Conservation (phyloP, 768 basidiomycete genomes). For the Mycena kentingensis region DNA sequence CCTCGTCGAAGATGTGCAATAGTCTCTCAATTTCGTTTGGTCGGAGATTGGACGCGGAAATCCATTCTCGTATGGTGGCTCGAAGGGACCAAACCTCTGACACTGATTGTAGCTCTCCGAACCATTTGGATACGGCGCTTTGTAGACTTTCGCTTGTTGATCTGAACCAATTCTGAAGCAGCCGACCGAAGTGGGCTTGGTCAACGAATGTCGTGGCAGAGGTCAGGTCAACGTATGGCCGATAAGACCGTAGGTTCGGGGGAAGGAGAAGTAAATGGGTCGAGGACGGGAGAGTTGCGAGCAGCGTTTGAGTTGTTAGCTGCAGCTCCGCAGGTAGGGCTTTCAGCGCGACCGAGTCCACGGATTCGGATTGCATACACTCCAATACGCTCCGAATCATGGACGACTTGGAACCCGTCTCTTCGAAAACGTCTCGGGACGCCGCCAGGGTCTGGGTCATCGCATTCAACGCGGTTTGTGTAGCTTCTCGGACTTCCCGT, state of each 20-base stretch:
- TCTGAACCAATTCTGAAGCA: slow-evolving; percentile 65
- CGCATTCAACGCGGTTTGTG: slow-evolving; percentile 52
- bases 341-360: slow-evolving; percentile 22
- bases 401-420: slow-evolving; percentile 37
- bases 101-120: slow-evolving; percentile 57
- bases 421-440: slow-evolving; percentile 59
- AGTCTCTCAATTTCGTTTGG: slow-evolving; percentile 49
- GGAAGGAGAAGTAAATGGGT: slow-evolving; percentile 82
- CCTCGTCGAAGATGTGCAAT: slow-evolving; percentile 49
- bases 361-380: slow-evolving; percentile 59
- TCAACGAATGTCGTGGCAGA: slow-evolving; percentile 58
- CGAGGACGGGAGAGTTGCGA: slow-evolving; percentile 77
- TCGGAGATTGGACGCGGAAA: slow-evolving; percentile 47
- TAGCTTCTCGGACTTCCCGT: slow-evolving; percentile 55
- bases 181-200: slow-evolving; percentile 43
- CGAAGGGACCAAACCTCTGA: slow-evolving; percentile 76
- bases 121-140: slow-evolving; percentile 53
- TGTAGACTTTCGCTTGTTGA: slow-evolving; percentile 50
- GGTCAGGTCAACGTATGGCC: slow-evolving; percentile 78
- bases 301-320: slow-evolving; percentile 66
- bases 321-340: slow-evolving; percentile 52
- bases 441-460: slow-evolving; percentile 61
- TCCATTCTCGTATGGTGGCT: slow-evolving; percentile 49
- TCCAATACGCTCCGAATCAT: slow-evolving; percentile 60
- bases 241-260: slow-evolving; percentile 68